phyloP scores from a whole-genome alignment of 108 stramenopile species.

The Halocafeteria seosinensis region DNA sequence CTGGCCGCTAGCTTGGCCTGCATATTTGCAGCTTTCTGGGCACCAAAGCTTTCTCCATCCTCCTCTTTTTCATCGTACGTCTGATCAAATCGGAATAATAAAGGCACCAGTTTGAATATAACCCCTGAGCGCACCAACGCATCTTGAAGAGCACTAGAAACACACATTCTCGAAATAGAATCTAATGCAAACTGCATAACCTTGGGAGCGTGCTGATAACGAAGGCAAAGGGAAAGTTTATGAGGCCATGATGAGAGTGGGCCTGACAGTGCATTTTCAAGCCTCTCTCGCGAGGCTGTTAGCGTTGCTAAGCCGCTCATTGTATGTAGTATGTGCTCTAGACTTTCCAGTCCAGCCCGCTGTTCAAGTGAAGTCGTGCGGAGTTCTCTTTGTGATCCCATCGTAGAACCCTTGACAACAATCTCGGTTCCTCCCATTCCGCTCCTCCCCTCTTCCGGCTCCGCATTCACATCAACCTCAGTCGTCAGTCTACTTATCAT shows the following conservation, averaged over 20 bases:
- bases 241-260: too few relatives aligned
- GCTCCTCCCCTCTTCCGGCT: not conserved
- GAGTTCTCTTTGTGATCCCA: not conserved
- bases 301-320: not conserved
- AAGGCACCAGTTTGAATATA: conserved; percentile 41
- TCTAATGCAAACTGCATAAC: conserved; percentile 46
- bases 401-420: too few relatives aligned
- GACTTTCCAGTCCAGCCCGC: not conserved
- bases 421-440: not conserved
- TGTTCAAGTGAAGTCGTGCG: not conserved
- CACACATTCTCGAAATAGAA: conserved; percentile 38
- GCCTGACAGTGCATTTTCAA: conserved; percentile 12
- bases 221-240: not conserved
- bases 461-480: not conserved
- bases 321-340: conserved; percentile 2
- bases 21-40: conserved; percentile 40
- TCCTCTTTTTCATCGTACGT: conserved; percentile 31
- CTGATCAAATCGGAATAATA: conserved; percentile 41
- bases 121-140: conserved; percentile 37
- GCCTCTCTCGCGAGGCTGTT: not conserved
- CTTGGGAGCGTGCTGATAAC: conserved; percentile 11
- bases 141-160: conserved; percentile 26
- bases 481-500: conserved; percentile 10
- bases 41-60: conserved; percentile 19
- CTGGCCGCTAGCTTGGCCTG: conserved; percentile 40